Evolutionary conservation across 1,139 yeast species (phyloP).

Genomic region (Saccharomyces pastorianus): DNA sequence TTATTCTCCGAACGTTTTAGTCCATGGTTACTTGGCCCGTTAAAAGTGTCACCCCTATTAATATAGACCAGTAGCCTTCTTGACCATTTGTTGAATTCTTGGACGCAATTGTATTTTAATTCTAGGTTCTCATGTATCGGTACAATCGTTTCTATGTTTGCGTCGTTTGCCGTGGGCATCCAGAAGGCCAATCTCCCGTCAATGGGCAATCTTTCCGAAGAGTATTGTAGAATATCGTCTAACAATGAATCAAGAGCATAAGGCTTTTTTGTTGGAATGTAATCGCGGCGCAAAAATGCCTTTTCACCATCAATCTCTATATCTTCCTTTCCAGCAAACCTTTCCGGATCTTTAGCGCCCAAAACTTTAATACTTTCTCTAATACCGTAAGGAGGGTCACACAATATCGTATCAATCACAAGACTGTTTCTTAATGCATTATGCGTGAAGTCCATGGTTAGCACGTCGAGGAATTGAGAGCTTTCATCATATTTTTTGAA

Average conservation of each 20-base stretch:
- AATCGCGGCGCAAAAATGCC: slow-evolving; percentile 73
- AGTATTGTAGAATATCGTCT: slow-evolving; percentile 66
- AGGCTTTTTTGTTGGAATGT: slow-evolving; percentile 88
- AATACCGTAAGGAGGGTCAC: slow-evolving; percentile 98
- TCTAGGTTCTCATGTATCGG: slow-evolving; percentile 75
- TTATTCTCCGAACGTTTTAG: slow-evolving; percentile 34
- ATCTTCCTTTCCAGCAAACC: slow-evolving; percentile 55
- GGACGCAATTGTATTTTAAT: slow-evolving; percentile 67
- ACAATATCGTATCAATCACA: slow-evolving; percentile 71
- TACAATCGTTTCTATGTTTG: slow-evolving; percentile 56
- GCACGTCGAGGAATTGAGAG: slow-evolving; percentile 56
- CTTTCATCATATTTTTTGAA: slow-evolving; percentile 66
- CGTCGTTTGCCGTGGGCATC: slow-evolving; percentile 98
- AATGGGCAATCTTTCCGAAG: slow-evolving; percentile 61
- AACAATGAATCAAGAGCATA: slow-evolving; percentile 70
- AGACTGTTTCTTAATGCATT: slow-evolving; percentile 63
- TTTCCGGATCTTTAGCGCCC: slow-evolving; percentile 66
- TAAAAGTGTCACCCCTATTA: slow-evolving; percentile 50
- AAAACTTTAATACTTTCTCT: slow-evolving; percentile 91
- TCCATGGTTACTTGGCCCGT: slow-evolving; percentile 48
- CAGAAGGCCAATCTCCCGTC: slow-evolving; percentile 84
- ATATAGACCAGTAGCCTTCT: slow-evolving; percentile 75
- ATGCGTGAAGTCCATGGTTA: slow-evolving; percentile 93
- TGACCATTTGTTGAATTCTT: slow-evolving; percentile 88
- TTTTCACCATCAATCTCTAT: slow-evolving; percentile 66